Evolutionary conservation across 1,139 yeast species (phyloP), one percentile per base, ranked within the genome.

Genomic region (Candida frijolesensis): DNA sequence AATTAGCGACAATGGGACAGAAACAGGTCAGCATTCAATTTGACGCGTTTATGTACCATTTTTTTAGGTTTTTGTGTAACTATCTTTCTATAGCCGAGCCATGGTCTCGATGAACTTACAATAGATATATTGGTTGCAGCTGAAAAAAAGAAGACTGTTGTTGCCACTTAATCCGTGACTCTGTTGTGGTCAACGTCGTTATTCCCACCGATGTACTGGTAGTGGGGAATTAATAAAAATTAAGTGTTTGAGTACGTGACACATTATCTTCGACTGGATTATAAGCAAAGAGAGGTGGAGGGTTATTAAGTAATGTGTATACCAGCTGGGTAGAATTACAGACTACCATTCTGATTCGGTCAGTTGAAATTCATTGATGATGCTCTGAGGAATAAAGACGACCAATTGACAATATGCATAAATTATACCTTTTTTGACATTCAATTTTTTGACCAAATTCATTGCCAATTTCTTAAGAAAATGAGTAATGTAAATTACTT

Each of bases 331-430:
- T 30, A 11, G 33, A 30, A 11, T 30, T 30, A n/a, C 4, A 3
- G n/a, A 10, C 3, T 11, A 30, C 6, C 11, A 11, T 30, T 19
- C 22, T 19, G 4, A 64, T 82, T 94, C 57, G 83, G 88, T 51
- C 90, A 96, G 96, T 71, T 89, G 46, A 92, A 89, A 64, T 88
- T 91, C 65, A 84, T 89, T 49, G 89, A 86, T 59, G 94, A 87
- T 57, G 72, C 79, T 4, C 70, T 85, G 5, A 85, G 90, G 90
- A 61, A 46, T 12, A 63, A 60, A 47, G 58, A 59, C 14, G 41
- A 38, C 6, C 8, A 18, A 12, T 14, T 4, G 3, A 4, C 22
- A 19, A 19, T 19, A 4, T 4, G 4, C 3, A 19, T 4, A 19
- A 19, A 19, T 19, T 19, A 19, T 19, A 19, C 22, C 22, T 19